A percentile compares a stretch with the other conserved stretches of the same genome.
Evolutionary conservation across 345 rosid species (phyloP).

Genomic region (Clarkia xantiana): DNA sequence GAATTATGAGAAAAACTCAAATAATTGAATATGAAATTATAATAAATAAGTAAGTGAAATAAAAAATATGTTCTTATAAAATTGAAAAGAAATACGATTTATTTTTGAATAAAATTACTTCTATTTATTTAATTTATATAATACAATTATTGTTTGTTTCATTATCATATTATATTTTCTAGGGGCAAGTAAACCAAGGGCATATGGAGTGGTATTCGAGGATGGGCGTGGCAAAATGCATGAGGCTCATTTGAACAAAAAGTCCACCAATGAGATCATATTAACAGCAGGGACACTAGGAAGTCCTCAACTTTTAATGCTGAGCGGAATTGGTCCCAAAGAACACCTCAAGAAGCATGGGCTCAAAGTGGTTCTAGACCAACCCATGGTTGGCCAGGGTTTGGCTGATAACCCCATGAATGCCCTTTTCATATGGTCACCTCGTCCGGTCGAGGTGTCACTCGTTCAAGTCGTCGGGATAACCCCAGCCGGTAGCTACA

Average conservation of each 20-base stretch:
- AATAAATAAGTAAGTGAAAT: no score
- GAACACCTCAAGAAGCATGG: slow-evolving; percentile 29
- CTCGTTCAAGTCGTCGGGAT: slow-evolving; percentile 57
- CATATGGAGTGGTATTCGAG: slow-evolving; percentile 46
- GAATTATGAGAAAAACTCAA: no score
- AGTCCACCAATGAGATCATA: slow-evolving; percentile 40
- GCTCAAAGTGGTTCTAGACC: slow-evolving; percentile 35
- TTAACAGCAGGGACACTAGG: slow-evolving; percentile 69
- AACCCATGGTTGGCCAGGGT: slow-evolving; percentile 63
- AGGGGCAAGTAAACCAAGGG: slow-evolving; percentile 37
- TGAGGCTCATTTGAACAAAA: slow-evolving; percentile 22
- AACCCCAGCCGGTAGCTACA: slow-evolving; percentile 29
- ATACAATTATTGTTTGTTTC: no score
- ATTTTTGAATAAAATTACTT: no score
- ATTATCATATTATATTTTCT: no score
- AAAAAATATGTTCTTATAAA: no score
- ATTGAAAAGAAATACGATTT: no score
- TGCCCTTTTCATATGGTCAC: slow-evolving; percentile 45
- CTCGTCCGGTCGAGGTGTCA: slow-evolving; percentile 42
- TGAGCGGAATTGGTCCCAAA: slow-evolving; percentile 64
- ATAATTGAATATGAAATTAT: no score
- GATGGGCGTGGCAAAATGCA: slow-evolving; percentile 33
- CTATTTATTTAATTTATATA: no score
- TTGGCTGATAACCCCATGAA: slow-evolving; percentile 77
- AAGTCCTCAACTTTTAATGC: slow-evolving; percentile 70